Base-by-base conservation (phyloP, 2,329 filamentous ascomycete species). In the Rhexocercosporidium sp. region DNA sequence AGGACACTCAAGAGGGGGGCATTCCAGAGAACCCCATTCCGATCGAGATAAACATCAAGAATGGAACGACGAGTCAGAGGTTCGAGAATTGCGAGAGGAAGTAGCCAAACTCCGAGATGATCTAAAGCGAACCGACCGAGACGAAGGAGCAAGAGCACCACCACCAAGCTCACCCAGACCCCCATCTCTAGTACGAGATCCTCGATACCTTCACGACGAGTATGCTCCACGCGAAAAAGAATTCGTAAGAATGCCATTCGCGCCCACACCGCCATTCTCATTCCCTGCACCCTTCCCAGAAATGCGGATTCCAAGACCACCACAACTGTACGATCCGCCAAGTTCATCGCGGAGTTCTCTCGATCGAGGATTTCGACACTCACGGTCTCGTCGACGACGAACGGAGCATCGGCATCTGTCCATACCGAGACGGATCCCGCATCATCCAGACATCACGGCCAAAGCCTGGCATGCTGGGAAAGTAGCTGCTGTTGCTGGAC, bases 401-500 rank as follows among this genome's bases (percentile, higher is more conserved):
- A n/a, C n/a, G n/a, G n/a, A 49, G 16, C 49, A 56, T 20, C 62
- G 59, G 11, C 63, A 66, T 22, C 39, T 47, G 6, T 64, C 61
- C n/a, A 18, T 66, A 5, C 57, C 65, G 69, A 73, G 41, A 71
- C 74, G 20, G 56, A 68, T 18, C 66, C 72, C 12, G 54, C 66
- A 72, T 8, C 72, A 70, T 18, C 62, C 72, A 7, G 69, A 74
- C 0, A 31, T 64, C 44, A 53, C 34, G 3, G 25, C 31, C 9
- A 65, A 69, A 25, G 72, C 73, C 9, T 63, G 71, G 1, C 74
- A 76, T 12, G 73, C 70, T 0, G 73, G 73, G 18, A 73, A 75
- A 59, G 71, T 73, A 6, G 67, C 64, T 27, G 69, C 73, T 5
- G 68, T 75, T 5, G 77, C 79, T 0, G 75, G 81, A 54, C 64